These are phyloP conservation scores for Pyronema domesticum DNA, from an alignment of 495 filamentous ascomycete species.

Conservation along the genomic window DNA sequence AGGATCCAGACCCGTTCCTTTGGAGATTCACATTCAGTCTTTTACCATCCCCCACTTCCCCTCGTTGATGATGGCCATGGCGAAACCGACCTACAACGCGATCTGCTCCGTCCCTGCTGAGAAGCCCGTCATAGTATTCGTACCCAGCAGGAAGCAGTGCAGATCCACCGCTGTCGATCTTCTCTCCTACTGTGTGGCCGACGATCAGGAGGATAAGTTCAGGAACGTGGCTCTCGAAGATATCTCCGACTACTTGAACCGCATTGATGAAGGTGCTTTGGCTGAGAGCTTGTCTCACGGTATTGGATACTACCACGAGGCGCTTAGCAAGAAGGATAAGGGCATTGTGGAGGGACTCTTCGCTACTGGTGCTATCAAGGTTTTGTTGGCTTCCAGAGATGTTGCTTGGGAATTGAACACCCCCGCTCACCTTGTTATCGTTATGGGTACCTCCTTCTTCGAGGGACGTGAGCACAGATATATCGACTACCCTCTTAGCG, in stretches of 20 bases:
- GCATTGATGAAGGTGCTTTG: conserved; percentile 67
- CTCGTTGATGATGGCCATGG: conserved; percentile 95
- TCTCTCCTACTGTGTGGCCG: conserved; percentile 61
- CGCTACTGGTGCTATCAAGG: conserved; percentile 77
- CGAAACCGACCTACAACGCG: conserved; percentile 74
- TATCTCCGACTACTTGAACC: conserved; percentile 60
- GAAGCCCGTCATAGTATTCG: conserved; percentile 79
- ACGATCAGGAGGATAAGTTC: conserved; percentile 89
- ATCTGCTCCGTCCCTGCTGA: conserved; percentile 70
- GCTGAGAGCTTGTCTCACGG: conserved; percentile 87
- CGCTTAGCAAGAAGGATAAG: conserved; percentile 72
- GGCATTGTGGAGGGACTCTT: conserved; percentile 84
- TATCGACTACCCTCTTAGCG: conserved; percentile 86
- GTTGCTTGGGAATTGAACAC: conserved; percentile 89
- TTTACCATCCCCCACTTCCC: conserved; percentile 95
- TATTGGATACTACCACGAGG: conserved; percentile 95
- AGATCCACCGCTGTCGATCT: conserved; percentile 80
- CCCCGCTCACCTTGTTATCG: conserved; percentile 74
- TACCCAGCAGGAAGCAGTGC: conserved; percentile 82
- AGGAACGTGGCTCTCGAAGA: conserved; percentile 63
- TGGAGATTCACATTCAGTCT: conserved; percentile 90
- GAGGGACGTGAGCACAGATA: conserved; percentile 95
- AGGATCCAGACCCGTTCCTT: conserved; percentile 62
- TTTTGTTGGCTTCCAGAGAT: conserved; percentile 82
- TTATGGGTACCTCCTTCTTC: conserved; percentile 98